A percentile compares a stretch with the other conserved stretches of the same genome.
phyloP scores from a whole-genome alignment of 2,329 filamentous ascomycete species.

The Talaromyces sp. region DNA sequence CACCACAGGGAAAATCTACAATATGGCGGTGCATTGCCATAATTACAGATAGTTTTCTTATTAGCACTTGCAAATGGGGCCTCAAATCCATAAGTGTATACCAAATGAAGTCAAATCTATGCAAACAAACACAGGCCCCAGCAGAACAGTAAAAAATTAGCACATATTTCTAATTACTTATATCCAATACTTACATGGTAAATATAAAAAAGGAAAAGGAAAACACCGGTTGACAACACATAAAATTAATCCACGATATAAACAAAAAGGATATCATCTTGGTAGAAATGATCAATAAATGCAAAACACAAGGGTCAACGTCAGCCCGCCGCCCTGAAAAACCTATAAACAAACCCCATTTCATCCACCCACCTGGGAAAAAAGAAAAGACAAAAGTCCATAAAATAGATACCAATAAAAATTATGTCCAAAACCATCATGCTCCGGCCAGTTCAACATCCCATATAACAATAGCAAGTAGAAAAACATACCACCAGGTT shows the following conservation, averaged over 20 bases:
- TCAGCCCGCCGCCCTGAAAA: neutral
- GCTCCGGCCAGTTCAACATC: neutral
- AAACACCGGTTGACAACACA: neutral
- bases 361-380: neutral
- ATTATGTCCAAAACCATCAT: neutral
- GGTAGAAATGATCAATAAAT: neutral
- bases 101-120: too few species aligned
- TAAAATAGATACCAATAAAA: neutral
- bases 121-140: too few species aligned
- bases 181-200: neutral
- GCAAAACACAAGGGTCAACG: neutral
- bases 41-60: neutral
- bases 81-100: too few species aligned
- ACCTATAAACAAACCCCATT: neutral
- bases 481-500: constrained; percentile 3
- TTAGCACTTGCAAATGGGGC: too few species aligned
- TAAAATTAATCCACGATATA: neutral
- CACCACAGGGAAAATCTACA: neutral
- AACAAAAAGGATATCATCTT: neutral
- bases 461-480: constrained; percentile 6
- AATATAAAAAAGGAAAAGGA: neutral
- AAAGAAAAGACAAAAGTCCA: neutral
- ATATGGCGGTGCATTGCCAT: neutral
- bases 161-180: neutral
- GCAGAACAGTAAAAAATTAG: too few species aligned